These are phyloP conservation scores for Geotrichum fermentans DNA, from an alignment of 1,139 yeast species.

Conservation along the genomic window DNA sequence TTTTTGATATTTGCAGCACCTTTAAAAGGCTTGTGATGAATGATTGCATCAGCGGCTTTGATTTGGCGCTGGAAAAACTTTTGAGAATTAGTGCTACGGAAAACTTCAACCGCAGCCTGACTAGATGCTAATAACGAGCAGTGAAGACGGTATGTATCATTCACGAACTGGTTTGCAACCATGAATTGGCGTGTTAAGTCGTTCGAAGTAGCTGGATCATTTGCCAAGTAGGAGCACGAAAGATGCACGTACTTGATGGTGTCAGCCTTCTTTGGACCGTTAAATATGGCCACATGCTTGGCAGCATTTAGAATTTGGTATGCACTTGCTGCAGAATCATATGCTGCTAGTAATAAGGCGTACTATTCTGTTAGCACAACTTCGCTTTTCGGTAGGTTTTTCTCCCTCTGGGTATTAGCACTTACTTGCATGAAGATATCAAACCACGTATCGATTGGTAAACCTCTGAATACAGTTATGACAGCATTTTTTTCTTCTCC, in stretches of 20 bases:
- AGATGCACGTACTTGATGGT: constrained; percentile 61
- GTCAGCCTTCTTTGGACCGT: constrained; percentile 44
- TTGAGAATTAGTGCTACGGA: constrained; percentile 77
- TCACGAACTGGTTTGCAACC: constrained; percentile 68
- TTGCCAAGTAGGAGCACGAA: constrained; percentile 55
- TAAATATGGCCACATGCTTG: constrained; percentile 68
- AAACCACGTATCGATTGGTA: constrained; percentile 78
- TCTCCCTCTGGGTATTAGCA: background rate
- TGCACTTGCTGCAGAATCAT: constrained; percentile 65
- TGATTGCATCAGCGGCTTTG: constrained; percentile 76
- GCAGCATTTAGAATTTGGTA: constrained; percentile 68
- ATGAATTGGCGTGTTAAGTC: constrained; percentile 59
- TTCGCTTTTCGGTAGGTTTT: background rate
- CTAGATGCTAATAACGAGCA: constrained; percentile 66
- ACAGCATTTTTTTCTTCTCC: constrained; percentile 54
- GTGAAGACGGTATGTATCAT: constrained; percentile 62
- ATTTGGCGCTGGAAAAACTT: constrained; percentile 84
- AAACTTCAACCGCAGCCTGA: constrained; percentile 50
- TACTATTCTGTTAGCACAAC: too few species aligned
- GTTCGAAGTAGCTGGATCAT: constrained; percentile 50
- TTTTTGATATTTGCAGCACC: constrained; percentile 76
- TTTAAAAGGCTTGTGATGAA: constrained; percentile 48
- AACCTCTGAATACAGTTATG: constrained; percentile 61
- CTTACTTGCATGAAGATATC: constrained; percentile 66
- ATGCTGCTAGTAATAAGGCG: constrained; percentile 59